Evolutionary conservation across 805 yeast species (phyloP).

Genomic region (Kuraishia floccosa): DNA sequence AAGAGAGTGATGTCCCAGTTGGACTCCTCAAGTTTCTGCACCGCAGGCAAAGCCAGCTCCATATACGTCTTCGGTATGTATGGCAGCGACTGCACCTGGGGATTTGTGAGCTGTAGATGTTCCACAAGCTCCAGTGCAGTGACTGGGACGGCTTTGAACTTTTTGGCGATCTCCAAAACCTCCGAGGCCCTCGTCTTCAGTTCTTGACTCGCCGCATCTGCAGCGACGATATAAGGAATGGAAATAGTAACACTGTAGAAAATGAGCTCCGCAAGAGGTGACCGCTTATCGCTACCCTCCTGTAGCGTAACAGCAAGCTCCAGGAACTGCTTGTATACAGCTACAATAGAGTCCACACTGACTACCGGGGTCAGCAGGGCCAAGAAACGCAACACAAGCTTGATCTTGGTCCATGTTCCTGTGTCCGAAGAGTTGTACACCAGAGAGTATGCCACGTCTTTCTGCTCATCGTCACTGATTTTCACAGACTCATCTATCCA

Average conservation of each 20-base stretch:
- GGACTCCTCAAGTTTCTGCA: conserved; percentile 23
- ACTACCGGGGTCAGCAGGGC: conserved; percentile 57
- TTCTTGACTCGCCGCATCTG: conserved; percentile 13
- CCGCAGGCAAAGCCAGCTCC: conserved; percentile 40
- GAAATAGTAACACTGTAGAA: conserved; percentile 50
- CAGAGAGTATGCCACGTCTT: conserved; percentile 5
- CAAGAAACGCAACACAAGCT: conserved; percentile 60
- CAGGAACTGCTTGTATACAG: conserved; percentile 42
- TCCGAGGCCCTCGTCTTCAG: conserved; percentile 25
- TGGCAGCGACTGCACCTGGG: conserved; percentile 26
- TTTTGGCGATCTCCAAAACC: conserved; percentile 32
- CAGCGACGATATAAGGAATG: conserved; percentile 39
- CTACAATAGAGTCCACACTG: conserved; percentile 27
- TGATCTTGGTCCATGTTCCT: conserved; percentile 62
- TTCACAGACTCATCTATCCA: conserved; percentile 25
- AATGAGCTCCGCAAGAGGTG: conserved; percentile 56
- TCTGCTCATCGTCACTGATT: conserved; percentile 4
- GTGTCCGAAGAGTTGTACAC: conserved; percentile 20
- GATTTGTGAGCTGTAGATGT: conserved; percentile 23
- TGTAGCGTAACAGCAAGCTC: conserved; percentile 47
- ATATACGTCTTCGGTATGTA: conserved; percentile 39
- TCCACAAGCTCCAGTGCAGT: conserved; percentile 8
- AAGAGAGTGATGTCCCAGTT: conserved; percentile 30
- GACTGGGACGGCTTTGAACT: conserved; percentile 12
- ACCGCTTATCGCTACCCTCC: conserved; percentile 22